Conservation (phyloP, 164 flowering plant genomes). For the Annona cherimola region DNA sequence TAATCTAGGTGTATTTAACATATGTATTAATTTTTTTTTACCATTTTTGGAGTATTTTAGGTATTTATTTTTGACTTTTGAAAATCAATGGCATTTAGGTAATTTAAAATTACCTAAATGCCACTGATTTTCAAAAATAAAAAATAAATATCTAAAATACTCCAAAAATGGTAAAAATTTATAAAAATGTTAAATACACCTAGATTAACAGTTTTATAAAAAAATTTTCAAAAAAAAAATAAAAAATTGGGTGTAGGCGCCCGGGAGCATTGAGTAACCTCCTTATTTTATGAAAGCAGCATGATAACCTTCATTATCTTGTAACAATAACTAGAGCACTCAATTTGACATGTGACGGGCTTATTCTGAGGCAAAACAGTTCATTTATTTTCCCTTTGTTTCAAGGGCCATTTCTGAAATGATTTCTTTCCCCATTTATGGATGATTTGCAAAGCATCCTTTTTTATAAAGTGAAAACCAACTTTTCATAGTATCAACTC, state of each 20-base stretch:
- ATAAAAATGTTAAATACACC: too few species aligned
- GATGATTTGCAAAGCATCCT: neutral
- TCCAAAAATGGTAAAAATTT: too few species aligned
- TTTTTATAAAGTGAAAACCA: neutral
- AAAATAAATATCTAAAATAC: too few species aligned
- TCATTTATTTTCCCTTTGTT: neutral
- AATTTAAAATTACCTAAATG: too few species aligned
- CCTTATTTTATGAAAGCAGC: neutral
- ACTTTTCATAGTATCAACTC: neutral
- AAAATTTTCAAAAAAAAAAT: neutral
- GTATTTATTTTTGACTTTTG: too few species aligned
- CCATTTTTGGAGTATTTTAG: too few species aligned
- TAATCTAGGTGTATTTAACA: too few species aligned
- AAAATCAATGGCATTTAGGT: too few species aligned
- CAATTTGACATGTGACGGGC: neutral
- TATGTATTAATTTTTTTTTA: too few species aligned
- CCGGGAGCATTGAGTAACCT: neutral
- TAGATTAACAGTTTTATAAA: too few species aligned
- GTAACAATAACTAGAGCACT: neutral
- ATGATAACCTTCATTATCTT: neutral
- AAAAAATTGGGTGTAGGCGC: neutral
- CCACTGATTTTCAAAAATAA: too few species aligned
- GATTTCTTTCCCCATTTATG: neutral
- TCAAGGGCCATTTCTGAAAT: neutral
- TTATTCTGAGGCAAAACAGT: neutral